Evolutionary conservation across 345 rosid genomes (phyloP).

Genomic region (Arabidopsis thaliana): TAIR10.1 NC_003070.9:26890001-26890500

Average conservation of each 20-base stretch:
- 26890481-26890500: constrained; percentile 95
- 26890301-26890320: constrained; percentile 77
- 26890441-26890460: constrained; percentile 79
- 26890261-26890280: constrained; percentile 51
- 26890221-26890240: constrained; percentile 49
- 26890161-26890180: constrained; percentile 45
- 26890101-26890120: constrained; percentile 48
- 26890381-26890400: constrained; percentile 34
- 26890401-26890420: neutral
- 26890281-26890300: constrained; percentile 67
- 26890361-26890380: constrained; percentile 57
- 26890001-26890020: constrained; percentile 93
- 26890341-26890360: constrained; percentile 72
- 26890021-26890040: constrained; percentile 87
- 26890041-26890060: constrained; percentile 88
- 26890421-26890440: neutral
- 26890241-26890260: constrained; percentile 38
- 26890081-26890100: constrained; percentile 56
- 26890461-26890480: constrained; percentile 78
- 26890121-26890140: constrained; percentile 52
- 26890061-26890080: constrained; percentile 72
- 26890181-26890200: constrained; percentile 43
- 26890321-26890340: constrained; percentile 87
- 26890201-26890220: constrained; percentile 36
- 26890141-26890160: constrained; percentile 49